Evolutionary conservation across 805 yeast species (phyloP).

Genomic region (Lachancea lanzarotensis): DNA sequence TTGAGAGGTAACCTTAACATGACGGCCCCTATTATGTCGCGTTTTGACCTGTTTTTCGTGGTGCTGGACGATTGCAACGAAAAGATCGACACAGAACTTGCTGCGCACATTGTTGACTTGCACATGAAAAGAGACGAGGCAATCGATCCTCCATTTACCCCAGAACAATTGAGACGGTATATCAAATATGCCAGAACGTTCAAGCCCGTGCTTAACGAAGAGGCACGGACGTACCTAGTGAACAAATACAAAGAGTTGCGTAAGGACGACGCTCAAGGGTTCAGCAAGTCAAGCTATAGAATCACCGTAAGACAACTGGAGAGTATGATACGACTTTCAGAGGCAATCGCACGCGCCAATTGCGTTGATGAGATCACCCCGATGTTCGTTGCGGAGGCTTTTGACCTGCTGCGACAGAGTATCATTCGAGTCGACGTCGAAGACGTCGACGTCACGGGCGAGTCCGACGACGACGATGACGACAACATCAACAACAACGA

Average conservation of each 20-base stretch:
- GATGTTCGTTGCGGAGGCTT: constrained; percentile 86
- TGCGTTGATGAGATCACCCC: constrained; percentile 85
- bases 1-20: constrained; percentile 81
- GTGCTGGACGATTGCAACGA: constrained; percentile 93
- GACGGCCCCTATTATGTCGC: constrained; percentile 98
- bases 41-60: constrained; percentile 93
- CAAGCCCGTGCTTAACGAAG: constrained; percentile 79
- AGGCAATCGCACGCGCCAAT: constrained; percentile 95
- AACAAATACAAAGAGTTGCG: constrained; percentile 78
- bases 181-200: constrained; percentile 89
- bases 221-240: constrained; percentile 72
- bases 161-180: constrained; percentile 82
- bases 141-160: constrained; percentile 79
- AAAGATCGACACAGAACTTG: constrained; percentile 79
- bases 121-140: constrained; percentile 91
- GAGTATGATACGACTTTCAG: constrained; percentile 85
- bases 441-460: constrained; percentile 82
- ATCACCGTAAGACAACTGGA: constrained; percentile 97
- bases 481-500: constrained; percentile 34
- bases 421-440: constrained; percentile 92
- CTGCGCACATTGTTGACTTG: constrained; percentile 85
- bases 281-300: constrained; percentile 71
- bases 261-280: constrained; percentile 84
- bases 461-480: constrained; percentile 29
- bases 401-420: constrained; percentile 79